Percentiles rank a stretch among this genome's conserved stretches.
Conservation (phyloP, 345 rosid genomes). For the Luvunga scandens region DNA sequence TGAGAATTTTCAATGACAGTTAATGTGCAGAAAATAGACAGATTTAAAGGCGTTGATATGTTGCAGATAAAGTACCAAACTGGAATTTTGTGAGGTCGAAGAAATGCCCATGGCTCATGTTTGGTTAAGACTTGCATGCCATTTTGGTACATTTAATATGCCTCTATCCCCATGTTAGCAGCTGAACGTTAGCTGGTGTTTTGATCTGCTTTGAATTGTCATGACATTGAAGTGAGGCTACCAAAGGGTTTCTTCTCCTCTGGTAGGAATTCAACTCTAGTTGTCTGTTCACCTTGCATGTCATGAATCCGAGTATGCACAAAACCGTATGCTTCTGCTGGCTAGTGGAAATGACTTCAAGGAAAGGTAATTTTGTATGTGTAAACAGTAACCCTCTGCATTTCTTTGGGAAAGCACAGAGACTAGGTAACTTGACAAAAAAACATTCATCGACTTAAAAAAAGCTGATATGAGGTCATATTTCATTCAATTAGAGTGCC, state of each 20-base stretch:
- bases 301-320: not conserved
- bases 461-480: not conserved
- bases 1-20: not conserved
- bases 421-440: not conserved
- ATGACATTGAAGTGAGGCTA: not conserved
- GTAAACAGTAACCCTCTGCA: not conserved
- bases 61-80: not conserved
- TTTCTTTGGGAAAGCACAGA: not conserved
- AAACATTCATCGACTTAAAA: not conserved
- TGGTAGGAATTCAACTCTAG: not conserved
- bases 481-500: too few species aligned
- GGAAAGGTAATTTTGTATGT: constrained; percentile 11
- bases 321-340: not conserved
- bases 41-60: not conserved
- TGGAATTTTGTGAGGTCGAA: not conserved
- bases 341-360: constrained; percentile 1
- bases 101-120: not conserved
- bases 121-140: not conserved
- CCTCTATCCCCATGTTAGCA: not conserved
- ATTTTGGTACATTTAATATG: not conserved
- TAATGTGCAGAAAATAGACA: not conserved
- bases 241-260: not conserved
- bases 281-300: not conserved
- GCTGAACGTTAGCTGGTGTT: not conserved
- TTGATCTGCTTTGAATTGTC: constrained; percentile 15